Evolutionary conservation across 2,329 filamentous ascomycete species (phyloP), one percentile per base, ranked within the genome.

Genomic region (Venturia pyrina): DNA sequence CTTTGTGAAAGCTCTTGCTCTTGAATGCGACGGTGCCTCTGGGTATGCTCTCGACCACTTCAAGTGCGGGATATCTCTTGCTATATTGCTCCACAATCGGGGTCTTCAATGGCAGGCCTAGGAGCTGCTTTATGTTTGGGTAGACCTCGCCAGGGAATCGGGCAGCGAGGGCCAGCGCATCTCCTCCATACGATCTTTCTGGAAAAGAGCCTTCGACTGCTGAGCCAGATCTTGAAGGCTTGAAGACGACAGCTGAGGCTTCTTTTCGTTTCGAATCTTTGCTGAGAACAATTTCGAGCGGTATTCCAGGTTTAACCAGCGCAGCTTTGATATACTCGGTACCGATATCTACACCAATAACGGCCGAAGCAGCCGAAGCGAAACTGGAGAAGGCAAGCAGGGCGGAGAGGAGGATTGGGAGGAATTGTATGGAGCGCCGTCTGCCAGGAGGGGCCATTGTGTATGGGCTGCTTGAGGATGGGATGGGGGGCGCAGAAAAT

Each of bases 181-280:
- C 93, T 69, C 89, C 90, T 74, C 95, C 95, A 75, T 98, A 99
- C 67, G 89, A 85, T 72, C 95, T 85, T 78, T 99, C 95, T 48
- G 95, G 95, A 75, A 89, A 97, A 34, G 76, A 74, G 66, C 73
- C 74, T 21, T 81, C 78, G 68, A 76, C 77, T 64, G 85, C 87
- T 67, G 85, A 81, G 65, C 83, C 85, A 72, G 83, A 80, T 71
- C 85, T 85, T n/a, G 86, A 83, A 46, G 93, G 91, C 79, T 99
- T 98, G 81, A 99, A 98, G 56, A 91, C 89, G 70, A 99, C 87
- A 53, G 92, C 93, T 1, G 93, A 91, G 32, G 85, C 85, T 77
- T 99, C 95, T 82, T 99, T 99, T 74, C 95, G 89, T 77, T 96
- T 90, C 40, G 95, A 97, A 79, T 99, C 95, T 76, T 98, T 99